phyloP scores from a whole-genome alignment of 805 yeast species.

The Nakazawaea ernobii region DNA sequence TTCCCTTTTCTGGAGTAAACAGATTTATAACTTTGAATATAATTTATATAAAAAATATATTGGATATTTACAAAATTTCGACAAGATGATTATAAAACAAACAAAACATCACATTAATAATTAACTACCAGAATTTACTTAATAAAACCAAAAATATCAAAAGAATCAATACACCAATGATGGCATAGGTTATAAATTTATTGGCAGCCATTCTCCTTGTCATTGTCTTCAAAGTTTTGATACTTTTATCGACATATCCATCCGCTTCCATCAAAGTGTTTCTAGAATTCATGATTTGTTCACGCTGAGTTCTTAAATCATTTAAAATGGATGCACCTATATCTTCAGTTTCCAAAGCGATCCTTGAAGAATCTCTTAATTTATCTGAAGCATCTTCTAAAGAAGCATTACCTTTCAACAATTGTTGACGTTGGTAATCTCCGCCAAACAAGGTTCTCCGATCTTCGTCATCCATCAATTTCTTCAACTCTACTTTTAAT shows the following conservation, averaged over 20 bases:
- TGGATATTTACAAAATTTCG: background rate
- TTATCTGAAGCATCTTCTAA: slow-evolving; percentile 80
- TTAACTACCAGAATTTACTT: slow-evolving; percentile 60
- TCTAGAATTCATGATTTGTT: slow-evolving; percentile 81
- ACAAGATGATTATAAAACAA: background rate
- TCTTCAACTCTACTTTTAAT: slow-evolving; percentile 48
- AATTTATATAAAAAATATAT: too few relatives aligned
- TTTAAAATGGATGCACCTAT: slow-evolving; percentile 87
- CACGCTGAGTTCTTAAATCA: slow-evolving; percentile 89
- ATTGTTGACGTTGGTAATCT: slow-evolving; percentile 73
- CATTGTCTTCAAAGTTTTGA: slow-evolving; percentile 85
- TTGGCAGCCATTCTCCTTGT: slow-evolving; percentile 89
- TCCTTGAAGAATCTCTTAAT: slow-evolving; percentile 78
- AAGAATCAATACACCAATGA: slow-evolving; percentile 79
- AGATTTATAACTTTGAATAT: background rate
- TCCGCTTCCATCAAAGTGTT: slow-evolving; percentile 87
- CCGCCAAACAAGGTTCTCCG: slow-evolving; percentile 67
- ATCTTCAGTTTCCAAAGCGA: slow-evolving; percentile 88
- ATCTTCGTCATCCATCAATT: slow-evolving; percentile 63
- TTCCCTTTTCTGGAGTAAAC: background rate
- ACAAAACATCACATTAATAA: background rate
- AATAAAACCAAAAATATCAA: slow-evolving; percentile 79
- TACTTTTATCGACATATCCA: slow-evolving; percentile 82
- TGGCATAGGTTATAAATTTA: slow-evolving; percentile 83
- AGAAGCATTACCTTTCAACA: slow-evolving; percentile 71